Evolutionary conservation across 306 rosid species (phyloP).

Genomic region (Casuarina equisetifolia): DNA sequence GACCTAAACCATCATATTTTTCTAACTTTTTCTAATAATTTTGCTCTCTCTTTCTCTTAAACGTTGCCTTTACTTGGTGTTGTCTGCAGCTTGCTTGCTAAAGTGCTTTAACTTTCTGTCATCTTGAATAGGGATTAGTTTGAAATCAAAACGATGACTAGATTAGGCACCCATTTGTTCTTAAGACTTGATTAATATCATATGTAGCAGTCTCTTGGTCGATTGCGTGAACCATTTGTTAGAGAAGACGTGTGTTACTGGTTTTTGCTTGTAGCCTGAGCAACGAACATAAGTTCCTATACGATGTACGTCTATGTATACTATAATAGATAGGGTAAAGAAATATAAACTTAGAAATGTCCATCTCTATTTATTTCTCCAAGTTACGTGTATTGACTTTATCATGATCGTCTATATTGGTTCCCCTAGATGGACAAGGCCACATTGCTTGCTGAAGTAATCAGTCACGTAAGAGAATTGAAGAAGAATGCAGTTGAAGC

Average conservation of each 20-base stretch:
- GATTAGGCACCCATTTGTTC: background rate
- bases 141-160: constrained; percentile 11
- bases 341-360: too few species aligned
- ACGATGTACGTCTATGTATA: too few species aligned
- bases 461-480: constrained; percentile 67
- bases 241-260: background rate
- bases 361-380: too few species aligned
- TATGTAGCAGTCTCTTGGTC: background rate
- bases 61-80: too few species aligned
- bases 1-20: constrained; percentile 21
- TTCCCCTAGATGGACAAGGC: constrained; percentile 81
- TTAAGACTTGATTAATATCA: background rate
- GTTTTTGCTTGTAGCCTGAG: background rate
- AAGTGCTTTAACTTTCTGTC: too few species aligned
- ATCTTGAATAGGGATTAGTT: background rate
- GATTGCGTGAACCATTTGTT: background rate
- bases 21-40: background rate
- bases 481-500: constrained; percentile 72
- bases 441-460: constrained; percentile 68
- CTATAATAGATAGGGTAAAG: too few species aligned
- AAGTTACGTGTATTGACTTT: too few species aligned
- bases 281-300: background rate
- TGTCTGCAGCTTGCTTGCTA: too few species aligned
- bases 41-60: background rate
- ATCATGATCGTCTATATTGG: too few species aligned